Percentiles rank a stretch among this genome's conserved stretches.
Conservation (phyloP, 768 basidiomycete genomes). For the Psilocybe tampanensis region DNA sequence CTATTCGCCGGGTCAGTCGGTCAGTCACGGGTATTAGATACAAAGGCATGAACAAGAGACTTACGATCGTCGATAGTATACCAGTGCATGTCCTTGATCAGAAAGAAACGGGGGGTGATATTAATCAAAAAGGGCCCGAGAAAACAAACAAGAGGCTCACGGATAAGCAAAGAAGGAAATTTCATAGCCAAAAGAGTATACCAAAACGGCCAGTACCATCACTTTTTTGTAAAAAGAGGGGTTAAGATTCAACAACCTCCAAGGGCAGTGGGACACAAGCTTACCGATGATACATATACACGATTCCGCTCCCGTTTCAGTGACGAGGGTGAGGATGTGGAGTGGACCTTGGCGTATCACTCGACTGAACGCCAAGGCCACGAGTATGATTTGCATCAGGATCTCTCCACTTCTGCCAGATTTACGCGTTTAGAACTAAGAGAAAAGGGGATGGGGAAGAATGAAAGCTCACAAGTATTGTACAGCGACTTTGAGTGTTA, state of each 20-base stretch:
- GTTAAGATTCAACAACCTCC: not conserved
- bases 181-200: not conserved
- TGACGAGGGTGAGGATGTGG: not conserved
- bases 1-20: not conserved
- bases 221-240: not conserved
- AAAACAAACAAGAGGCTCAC: not conserved
- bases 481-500: not conserved
- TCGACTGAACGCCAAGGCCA: not conserved
- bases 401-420: slow-evolving; percentile 1
- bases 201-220: not conserved
- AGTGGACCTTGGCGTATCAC: not conserved
- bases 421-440: not conserved
- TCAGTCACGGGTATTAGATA: not conserved
- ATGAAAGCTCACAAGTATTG: not conserved
- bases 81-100: not conserved
- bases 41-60: not conserved
- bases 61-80: not conserved
- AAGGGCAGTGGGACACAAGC: not conserved
- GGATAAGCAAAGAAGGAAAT: not conserved
- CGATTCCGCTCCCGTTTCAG: not conserved
- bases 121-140: too few species aligned
- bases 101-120: too few species aligned
- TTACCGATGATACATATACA: not conserved
- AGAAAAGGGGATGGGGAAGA: not conserved
- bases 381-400: not conserved